These are phyloP conservation scores for Diaporthe aspalathi DNA, from an alignment of 2,329 filamentous ascomycete genomes.

Conservation along the genomic window DNA sequence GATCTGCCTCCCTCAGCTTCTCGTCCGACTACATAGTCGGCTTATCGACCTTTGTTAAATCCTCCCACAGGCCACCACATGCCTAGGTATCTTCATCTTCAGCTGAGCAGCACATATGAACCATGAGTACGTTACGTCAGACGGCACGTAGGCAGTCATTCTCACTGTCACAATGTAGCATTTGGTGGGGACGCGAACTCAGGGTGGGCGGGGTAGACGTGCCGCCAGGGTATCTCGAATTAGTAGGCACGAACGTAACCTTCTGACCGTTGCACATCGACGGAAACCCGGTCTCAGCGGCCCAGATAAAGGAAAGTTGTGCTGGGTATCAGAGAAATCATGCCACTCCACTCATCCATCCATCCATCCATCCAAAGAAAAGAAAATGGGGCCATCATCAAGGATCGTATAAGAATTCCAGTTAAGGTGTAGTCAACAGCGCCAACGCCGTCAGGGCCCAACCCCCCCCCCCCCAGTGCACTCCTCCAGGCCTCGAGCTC, in stretches of 20 bases:
- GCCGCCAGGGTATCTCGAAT: background rate
- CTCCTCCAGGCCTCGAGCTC: background rate
- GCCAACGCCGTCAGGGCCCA: background rate
- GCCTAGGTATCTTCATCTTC: background rate
- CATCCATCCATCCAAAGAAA: background rate
- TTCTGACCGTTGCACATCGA: background rate
- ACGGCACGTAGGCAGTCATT: background rate
- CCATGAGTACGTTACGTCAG: too few species aligned
- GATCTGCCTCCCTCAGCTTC: background rate
- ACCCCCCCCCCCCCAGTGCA: background rate
- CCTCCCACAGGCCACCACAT: background rate
- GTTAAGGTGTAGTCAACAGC: background rate
- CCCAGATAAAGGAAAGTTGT: background rate
- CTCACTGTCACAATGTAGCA: background rate
- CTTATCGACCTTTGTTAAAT: background rate
- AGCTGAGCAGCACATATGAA: background rate
- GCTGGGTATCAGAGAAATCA: conserved; percentile 16
- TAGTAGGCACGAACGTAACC: background rate
- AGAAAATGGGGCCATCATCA: background rate
- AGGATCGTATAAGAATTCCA: background rate
- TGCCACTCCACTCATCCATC: background rate
- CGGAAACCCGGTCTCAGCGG: conserved; percentile 7
- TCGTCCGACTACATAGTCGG: background rate
- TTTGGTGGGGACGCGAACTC: background rate
- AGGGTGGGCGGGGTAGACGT: background rate